A percentile compares a stretch with the other conserved stretches of the same genome.
These are phyloP conservation scores for Brassica rapa DNA, from an alignment of 345 rosid species.

Conservation along the genomic window DNA sequence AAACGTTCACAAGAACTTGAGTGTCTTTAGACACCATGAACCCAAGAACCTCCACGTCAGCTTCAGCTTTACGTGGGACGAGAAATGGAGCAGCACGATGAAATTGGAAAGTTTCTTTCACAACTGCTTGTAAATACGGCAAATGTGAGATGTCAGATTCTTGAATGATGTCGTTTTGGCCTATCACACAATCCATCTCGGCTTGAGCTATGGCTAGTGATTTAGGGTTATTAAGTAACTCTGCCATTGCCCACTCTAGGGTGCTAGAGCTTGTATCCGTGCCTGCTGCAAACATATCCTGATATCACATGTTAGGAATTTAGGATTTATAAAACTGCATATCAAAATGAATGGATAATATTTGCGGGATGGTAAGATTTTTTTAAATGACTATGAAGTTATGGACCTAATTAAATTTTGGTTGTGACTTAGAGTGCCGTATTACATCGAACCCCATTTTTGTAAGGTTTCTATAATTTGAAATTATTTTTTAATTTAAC, in stretches of 20 bases:
- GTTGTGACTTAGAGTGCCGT: not conserved
- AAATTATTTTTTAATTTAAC: not conserved
- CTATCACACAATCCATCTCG: conserved; percentile 37
- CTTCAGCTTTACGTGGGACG: conserved; percentile 38
- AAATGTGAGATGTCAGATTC: conserved; percentile 41
- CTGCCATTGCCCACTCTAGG: conserved; percentile 43
- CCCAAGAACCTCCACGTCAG: conserved; percentile 35
- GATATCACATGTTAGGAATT: not conserved
- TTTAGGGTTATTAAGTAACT: conserved; percentile 32
- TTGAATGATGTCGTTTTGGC: conserved; percentile 27
- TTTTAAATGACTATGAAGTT: too few relatives aligned
- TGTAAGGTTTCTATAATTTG: not conserved
- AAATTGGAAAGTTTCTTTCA: conserved; percentile 48
- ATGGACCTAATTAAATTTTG: too few relatives aligned
- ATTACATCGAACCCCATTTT: not conserved
- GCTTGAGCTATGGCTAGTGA: conserved; percentile 17
- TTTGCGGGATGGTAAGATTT: too few relatives aligned
- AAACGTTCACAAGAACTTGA: conserved; percentile 44
- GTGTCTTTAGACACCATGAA: conserved; percentile 37
- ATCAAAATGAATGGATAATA: not conserved
- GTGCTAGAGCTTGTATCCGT: conserved; percentile 48
- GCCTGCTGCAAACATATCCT: conserved; percentile 51
- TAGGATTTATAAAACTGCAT: not conserved
- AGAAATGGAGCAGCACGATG: conserved; percentile 49
- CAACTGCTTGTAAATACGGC: conserved; percentile 44